A percentile compares a stretch with the other conserved stretches of the same genome.
Evolutionary conservation across 768 basidiomycete species (phyloP).

Genomic region (Lyophyllum decastes): DNA sequence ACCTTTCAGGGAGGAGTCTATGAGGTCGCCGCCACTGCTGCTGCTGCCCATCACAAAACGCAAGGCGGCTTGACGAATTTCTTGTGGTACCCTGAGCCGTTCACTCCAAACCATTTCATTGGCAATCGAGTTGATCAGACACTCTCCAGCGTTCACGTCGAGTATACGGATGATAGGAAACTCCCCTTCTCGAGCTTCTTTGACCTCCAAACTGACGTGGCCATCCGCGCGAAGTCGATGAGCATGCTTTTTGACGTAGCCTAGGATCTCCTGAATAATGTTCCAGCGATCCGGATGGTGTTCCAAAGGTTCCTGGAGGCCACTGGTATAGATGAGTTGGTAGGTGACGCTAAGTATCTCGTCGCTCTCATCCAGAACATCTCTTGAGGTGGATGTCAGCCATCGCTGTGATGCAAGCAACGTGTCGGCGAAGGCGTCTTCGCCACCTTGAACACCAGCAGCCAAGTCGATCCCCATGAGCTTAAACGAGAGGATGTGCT

Average conservation of each 20-base stretch:
- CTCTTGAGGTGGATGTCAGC: conserved; percentile 29
- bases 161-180: conserved; percentile 21
- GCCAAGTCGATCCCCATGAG: conserved; percentile 44
- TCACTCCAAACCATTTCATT: conserved; percentile 19
- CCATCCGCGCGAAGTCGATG: conserved; percentile 8
- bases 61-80: conserved; percentile 17
- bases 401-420: conserved; percentile 30
- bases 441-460: not conserved
- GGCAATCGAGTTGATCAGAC: conserved; percentile 8
- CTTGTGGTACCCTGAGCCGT: conserved; percentile 18
- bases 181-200: not conserved
- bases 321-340: conserved; percentile 49
- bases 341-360: conserved; percentile 49
- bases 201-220: conserved; percentile 22
- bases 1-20: not conserved
- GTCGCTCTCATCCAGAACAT: conserved; percentile 49
- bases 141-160: conserved; percentile 12
- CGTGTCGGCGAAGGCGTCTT: not conserved
- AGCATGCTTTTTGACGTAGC: conserved; percentile 22
- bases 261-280: conserved; percentile 37
- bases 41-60: conserved; percentile 24
- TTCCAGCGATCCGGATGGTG: conserved; percentile 45
- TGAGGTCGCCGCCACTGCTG: not conserved
- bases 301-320: conserved; percentile 36
- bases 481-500: conserved; percentile 53